phyloP scores from a whole-genome alignment of 352 stramenopile genomes.

The Peronospora farinosa region DNA sequence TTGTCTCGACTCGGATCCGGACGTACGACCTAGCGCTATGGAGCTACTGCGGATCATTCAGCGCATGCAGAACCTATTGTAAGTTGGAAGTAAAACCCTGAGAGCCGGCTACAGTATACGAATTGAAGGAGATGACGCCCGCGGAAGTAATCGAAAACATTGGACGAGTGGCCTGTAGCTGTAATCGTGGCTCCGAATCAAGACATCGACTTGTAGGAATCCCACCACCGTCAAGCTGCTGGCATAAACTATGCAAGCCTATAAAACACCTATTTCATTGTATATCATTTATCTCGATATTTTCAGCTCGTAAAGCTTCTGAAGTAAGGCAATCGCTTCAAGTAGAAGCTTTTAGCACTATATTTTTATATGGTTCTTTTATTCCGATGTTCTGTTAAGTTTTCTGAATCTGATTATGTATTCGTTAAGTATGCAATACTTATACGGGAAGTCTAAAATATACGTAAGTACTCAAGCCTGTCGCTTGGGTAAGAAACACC shows the following conservation, averaged over 20 bases:
- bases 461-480: too few relatives aligned
- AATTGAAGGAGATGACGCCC: slow-evolving; percentile 12
- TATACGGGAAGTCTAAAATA: too few relatives aligned
- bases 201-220: slow-evolving; percentile 3
- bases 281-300: slow-evolving; percentile 24
- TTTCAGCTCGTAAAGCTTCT: slow-evolving; percentile 12
- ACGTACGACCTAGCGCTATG: slow-evolving; percentile 53
- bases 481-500: too few relatives aligned
- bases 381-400: neutral
- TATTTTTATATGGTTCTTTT: neutral
- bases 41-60: slow-evolving; percentile 70
- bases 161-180: slow-evolving; percentile 20
- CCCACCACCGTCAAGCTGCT: neutral
- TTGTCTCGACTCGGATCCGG: slow-evolving; percentile 64
- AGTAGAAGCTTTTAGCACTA: slow-evolving; percentile 1
- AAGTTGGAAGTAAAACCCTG: slow-evolving; percentile 19
- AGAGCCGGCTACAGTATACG: slow-evolving; percentile 14
- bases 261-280: slow-evolving; percentile 26
- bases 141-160: slow-evolving; percentile 19
- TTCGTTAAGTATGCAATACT: too few relatives aligned
- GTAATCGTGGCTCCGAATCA: neutral
- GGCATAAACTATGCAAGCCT: slow-evolving; percentile 8
- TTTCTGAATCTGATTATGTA: too few relatives aligned
- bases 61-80: slow-evolving; percentile 49
- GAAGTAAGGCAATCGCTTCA: neutral